A percentile compares a stretch with the other conserved stretches of the same genome.
Evolutionary conservation across 345 rosid genomes (phyloP).

Genomic region (Gossypium turneri): DNA sequence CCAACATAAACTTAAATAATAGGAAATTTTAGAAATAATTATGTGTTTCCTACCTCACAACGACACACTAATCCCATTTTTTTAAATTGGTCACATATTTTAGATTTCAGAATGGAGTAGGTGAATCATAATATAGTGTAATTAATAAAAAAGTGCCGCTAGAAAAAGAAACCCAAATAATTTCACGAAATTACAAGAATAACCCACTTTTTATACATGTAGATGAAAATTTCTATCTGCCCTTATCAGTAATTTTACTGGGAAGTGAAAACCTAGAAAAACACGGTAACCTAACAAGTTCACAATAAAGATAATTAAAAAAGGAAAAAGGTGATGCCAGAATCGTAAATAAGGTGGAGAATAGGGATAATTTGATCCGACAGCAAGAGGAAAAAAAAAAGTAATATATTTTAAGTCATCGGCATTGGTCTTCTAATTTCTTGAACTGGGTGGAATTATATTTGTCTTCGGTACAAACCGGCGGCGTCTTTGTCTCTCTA

Average conservation of each 20-base stretch:
- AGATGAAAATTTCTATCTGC: not conserved
- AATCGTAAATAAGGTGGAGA: not conserved
- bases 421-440: not conserved
- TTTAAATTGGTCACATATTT: no score
- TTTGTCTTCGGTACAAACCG: conserved; percentile 6
- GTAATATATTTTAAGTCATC: not conserved
- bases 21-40: no score
- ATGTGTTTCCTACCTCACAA: no score
- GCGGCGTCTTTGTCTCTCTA: conserved; percentile 6
- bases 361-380: not conserved
- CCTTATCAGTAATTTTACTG: not conserved
- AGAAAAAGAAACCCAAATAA: not conserved
- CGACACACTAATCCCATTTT: no score
- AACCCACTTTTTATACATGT: not conserved
- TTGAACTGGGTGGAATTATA: not conserved
- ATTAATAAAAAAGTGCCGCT: not conserved
- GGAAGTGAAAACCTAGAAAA: not conserved
- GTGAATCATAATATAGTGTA: not conserved
- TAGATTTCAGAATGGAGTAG: not conserved
- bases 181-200: not conserved
- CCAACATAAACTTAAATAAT: no score
- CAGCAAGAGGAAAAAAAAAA: not conserved
- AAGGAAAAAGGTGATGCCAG: not conserved
- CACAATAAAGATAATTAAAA: not conserved
- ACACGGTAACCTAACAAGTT: not conserved